Percentiles rank a stretch among this genome's conserved stretches.
Evolutionary conservation across 2,329 filamentous ascomycete species (phyloP).

Genomic region (Fusarium aywerte): DNA sequence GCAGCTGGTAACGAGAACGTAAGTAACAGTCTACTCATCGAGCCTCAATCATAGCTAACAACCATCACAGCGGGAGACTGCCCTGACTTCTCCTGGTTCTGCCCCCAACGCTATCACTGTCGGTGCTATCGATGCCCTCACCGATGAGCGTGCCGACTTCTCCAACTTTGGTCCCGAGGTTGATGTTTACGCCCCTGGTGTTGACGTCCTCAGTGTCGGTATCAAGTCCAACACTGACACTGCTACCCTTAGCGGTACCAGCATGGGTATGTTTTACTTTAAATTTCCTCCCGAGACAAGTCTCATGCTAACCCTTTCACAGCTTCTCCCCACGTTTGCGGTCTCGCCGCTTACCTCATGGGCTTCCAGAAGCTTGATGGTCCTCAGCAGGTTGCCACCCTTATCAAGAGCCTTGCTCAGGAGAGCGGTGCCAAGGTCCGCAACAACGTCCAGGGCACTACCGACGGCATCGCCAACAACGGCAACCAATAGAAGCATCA

Average conservation of each 20-base stretch:
- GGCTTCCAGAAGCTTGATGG: slow-evolving; percentile 61
- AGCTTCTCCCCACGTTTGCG: slow-evolving; percentile 74
- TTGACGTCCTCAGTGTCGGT: slow-evolving; percentile 63
- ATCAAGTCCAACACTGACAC: slow-evolving; percentile 61
- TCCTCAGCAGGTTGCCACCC: slow-evolving; percentile 51
- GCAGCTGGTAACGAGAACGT: slow-evolving; percentile 69
- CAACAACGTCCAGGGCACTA: slow-evolving; percentile 58
- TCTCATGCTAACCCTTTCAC: slow-evolving; percentile 25
- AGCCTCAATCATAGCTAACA: slow-evolving; percentile 16
- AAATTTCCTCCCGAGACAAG: neutral
- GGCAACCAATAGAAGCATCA: slow-evolving; percentile 51
- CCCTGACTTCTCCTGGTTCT: slow-evolving; percentile 64
- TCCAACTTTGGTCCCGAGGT: slow-evolving; percentile 67
- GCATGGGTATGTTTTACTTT: slow-evolving; percentile 59
- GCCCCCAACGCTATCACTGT: slow-evolving; percentile 68
- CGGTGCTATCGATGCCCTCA: slow-evolving; percentile 65
- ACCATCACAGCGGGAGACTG: slow-evolving; percentile 56
- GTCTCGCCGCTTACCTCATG: slow-evolving; percentile 75
- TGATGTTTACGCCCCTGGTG: slow-evolving; percentile 67
- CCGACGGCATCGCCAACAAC: slow-evolving; percentile 67
- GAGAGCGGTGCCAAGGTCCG: slow-evolving; percentile 57
- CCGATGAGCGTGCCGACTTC: slow-evolving; percentile 62
- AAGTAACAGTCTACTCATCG: slow-evolving; percentile 22
- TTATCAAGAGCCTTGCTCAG: slow-evolving; percentile 66
- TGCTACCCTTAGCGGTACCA: slow-evolving; percentile 63